phyloP scores from a whole-genome alignment of 768 basidiomycete genomes.

The Favolaschia claudopus region DNA sequence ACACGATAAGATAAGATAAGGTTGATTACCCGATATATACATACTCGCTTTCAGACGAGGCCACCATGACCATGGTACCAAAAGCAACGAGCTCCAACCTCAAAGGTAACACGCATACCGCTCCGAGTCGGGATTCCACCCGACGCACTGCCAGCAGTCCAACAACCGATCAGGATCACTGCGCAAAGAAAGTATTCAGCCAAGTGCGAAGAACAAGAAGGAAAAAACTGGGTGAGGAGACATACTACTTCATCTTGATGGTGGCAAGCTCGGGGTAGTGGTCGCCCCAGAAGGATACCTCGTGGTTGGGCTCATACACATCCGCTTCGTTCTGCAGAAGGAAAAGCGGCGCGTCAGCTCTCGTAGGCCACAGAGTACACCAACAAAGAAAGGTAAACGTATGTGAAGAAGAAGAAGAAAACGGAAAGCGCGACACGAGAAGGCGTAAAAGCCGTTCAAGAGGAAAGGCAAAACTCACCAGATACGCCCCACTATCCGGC shows the following conservation, averaged over 20 bases:
- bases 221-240: constrained; percentile 1
- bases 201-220: not conserved
- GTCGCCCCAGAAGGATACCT: constrained; percentile 54
- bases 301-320: constrained; percentile 53
- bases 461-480: constrained; percentile 44
- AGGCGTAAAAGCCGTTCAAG: too few species aligned
- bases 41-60: too few species aligned
- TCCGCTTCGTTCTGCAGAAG: constrained; percentile 56
- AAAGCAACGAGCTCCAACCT: too few species aligned
- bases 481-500: constrained; percentile 53
- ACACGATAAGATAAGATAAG: too few species aligned
- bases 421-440: too few species aligned
- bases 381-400: too few species aligned
- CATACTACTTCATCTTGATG: constrained; percentile 58
- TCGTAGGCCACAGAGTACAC: too few species aligned
- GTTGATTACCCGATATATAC: too few species aligned
- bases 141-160: constrained; percentile 61
- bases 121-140: constrained; percentile 27
- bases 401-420: too few species aligned
- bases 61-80: too few species aligned
- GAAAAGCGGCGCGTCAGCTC: too few species aligned
- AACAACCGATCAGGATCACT: constrained; percentile 57
- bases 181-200: constrained; percentile 7
- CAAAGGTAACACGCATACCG: constrained; percentile 18
- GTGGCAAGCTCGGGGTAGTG: constrained; percentile 48